Percentiles rank a stretch among this genome's conserved stretches.
Evolutionary conservation across 2,329 filamentous ascomycete species (phyloP).

Genomic region (Trichoderma arundinaceum): DNA sequence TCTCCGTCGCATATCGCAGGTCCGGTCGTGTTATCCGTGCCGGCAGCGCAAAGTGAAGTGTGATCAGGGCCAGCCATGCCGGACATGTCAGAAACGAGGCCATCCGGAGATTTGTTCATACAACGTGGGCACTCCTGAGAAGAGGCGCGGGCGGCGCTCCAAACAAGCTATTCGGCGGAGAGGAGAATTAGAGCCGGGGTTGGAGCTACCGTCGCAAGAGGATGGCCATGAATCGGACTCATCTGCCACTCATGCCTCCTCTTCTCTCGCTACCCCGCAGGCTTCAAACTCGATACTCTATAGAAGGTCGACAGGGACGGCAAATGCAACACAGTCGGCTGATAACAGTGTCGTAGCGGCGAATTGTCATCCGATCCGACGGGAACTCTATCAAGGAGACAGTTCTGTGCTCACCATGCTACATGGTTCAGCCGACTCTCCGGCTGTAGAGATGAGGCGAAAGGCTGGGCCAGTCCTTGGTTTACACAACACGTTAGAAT

Average conservation of each 20-base stretch:
- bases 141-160: conserved; percentile 12
- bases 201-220: neutral
- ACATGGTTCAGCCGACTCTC: conserved; percentile 7
- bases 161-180: neutral
- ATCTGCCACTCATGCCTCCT: neutral
- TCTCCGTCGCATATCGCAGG: conserved; percentile 19
- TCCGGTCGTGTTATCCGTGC: conserved; percentile 27
- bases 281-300: neutral
- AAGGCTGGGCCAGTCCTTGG: conserved; percentile 25
- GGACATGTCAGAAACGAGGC: conserved; percentile 26
- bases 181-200: neutral
- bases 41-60: conserved; percentile 30
- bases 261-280: neutral
- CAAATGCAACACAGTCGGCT: too few relatives aligned
- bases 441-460: conserved; percentile 23
- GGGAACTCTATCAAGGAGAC: conserved; percentile 20
- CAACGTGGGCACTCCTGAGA: conserved; percentile 10
- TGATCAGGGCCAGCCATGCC: conserved; percentile 26
- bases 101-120: conserved; percentile 29
- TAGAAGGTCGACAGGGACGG: neutral
- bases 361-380: neutral
- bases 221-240: neutral
- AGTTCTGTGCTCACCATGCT: conserved; percentile 24
- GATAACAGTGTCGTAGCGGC: neutral
- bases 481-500: conserved; percentile 24